Evolutionary conservation across 2,329 filamentous ascomycete genomes (phyloP).

Genomic region (Colletotrichum truncatum): DNA sequence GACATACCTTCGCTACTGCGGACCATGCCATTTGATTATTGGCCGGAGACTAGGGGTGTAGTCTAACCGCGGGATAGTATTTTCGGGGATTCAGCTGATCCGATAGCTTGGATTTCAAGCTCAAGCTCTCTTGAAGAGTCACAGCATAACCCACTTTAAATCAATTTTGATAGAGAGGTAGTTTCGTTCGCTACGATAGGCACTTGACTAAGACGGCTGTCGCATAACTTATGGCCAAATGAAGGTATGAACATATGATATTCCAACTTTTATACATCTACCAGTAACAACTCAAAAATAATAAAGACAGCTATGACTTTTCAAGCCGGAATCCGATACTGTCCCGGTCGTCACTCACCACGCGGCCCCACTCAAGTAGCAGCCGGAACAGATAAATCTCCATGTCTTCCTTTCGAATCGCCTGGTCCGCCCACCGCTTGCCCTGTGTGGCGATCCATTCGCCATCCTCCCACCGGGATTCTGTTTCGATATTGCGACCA

Average conservation of each 20-base stretch:
- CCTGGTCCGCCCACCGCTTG: constrained; percentile 69
- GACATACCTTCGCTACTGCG: too few species aligned
- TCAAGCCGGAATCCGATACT: constrained; percentile 47
- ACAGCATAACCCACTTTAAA: too few species aligned
- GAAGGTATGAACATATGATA: not conserved
- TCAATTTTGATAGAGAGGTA: too few species aligned
- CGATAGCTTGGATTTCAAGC: too few species aligned
- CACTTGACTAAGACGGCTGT: not conserved
- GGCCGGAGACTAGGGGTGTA: too few species aligned
- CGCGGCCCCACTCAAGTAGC: constrained; percentile 78
- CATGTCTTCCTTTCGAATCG: constrained; percentile 77
- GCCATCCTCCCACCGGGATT: constrained; percentile 61
- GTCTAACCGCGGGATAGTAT: too few species aligned
- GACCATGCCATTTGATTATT: too few species aligned
- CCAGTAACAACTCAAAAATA: not conserved
- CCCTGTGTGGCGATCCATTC: constrained; percentile 74
- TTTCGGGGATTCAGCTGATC: too few species aligned
- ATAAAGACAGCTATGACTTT: not conserved
- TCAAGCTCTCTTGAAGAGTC: too few species aligned
- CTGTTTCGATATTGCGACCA: constrained; percentile 56
- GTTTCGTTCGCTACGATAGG: too few species aligned
- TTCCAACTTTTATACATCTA: not conserved
- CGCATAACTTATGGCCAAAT: not conserved
- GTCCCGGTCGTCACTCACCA: constrained; percentile 71
- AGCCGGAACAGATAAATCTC: constrained; percentile 83